phyloP scores from a whole-genome alignment of 306 rosid genomes.

The Comarum palustre region DNA sequence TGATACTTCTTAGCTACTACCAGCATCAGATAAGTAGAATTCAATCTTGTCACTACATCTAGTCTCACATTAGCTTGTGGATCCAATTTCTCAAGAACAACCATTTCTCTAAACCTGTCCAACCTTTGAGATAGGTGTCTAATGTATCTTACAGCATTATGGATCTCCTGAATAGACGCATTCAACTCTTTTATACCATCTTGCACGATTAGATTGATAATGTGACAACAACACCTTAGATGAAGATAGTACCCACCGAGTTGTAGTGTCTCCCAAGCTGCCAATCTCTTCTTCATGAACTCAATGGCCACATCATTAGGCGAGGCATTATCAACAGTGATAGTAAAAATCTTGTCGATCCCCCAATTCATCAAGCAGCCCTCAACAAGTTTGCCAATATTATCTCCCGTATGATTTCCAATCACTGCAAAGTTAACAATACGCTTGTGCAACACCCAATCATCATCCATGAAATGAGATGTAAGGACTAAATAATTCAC shows the following conservation, averaged over 20 bases:
- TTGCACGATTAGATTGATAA: not conserved
- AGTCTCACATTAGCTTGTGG: not conserved
- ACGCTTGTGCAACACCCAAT: not conserved
- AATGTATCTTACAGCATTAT: not conserved
- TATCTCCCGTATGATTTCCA: not conserved
- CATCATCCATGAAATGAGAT: not conserved
- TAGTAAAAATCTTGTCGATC: not conserved
- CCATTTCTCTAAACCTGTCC: not conserved
- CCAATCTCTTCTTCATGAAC: not conserved
- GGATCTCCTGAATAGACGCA: not conserved
- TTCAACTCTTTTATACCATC: not conserved
- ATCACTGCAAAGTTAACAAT: not conserved
- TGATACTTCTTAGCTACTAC: not conserved
- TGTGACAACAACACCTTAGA: not conserved
- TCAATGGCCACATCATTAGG: not conserved
- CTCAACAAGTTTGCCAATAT: not conserved
- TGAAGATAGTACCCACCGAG: not conserved
- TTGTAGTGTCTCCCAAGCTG: not conserved
- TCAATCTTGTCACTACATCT: not conserved
- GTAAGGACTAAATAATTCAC: not conserved
- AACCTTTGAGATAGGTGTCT: not conserved
- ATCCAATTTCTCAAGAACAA: not conserved
- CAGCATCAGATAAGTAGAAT: not conserved
- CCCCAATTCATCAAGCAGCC: not conserved
- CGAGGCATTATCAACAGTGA: not conserved